These are phyloP conservation scores for Coprinopsis cinerea DNA, from an alignment of 768 basidiomycete genomes.

Conservation along the genomic window DNA sequence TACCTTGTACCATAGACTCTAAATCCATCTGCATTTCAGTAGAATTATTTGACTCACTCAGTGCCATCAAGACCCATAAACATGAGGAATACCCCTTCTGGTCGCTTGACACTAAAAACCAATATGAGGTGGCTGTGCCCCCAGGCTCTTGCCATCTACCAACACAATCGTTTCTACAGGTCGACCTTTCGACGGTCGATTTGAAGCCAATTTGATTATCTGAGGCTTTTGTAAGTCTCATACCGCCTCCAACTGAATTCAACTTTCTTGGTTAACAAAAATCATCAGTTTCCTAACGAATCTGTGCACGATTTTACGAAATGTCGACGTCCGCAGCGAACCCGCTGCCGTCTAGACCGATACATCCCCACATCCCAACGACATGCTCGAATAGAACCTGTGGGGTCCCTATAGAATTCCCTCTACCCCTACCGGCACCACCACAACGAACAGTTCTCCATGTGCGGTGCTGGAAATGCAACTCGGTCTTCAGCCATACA, in stretches of 20 bases:
- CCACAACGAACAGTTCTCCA: constrained; percentile 51
- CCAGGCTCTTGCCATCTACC: not conserved
- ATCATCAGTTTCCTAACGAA: not conserved
- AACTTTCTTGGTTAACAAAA: not conserved
- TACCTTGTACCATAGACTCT: too few species aligned
- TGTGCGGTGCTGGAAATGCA: constrained; percentile 69
- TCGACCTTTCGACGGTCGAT: too few species aligned
- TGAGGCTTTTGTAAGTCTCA: too few species aligned
- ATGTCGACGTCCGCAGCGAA: not conserved
- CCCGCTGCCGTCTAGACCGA: constrained; percentile 53
- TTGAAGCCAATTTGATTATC: too few species aligned
- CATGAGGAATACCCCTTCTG: too few species aligned
- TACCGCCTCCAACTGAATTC: too few species aligned
- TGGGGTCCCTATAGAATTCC: constrained; percentile 55
- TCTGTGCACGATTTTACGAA: not conserved
- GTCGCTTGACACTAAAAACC: too few species aligned
- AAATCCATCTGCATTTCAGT: too few species aligned
- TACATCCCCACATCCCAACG: constrained; percentile 62
- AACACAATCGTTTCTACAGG: not conserved
- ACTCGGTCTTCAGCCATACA: constrained; percentile 49
- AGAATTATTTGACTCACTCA: too few species aligned
- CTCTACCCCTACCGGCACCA: constrained; percentile 55
- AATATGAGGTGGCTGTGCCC: not conserved
- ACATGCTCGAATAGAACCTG: constrained; percentile 51
- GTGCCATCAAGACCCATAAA: too few species aligned